These are phyloP conservation scores for Dendrobium nobile DNA, from an alignment of 106 monocot species.

Conservation along the genomic window DNA sequence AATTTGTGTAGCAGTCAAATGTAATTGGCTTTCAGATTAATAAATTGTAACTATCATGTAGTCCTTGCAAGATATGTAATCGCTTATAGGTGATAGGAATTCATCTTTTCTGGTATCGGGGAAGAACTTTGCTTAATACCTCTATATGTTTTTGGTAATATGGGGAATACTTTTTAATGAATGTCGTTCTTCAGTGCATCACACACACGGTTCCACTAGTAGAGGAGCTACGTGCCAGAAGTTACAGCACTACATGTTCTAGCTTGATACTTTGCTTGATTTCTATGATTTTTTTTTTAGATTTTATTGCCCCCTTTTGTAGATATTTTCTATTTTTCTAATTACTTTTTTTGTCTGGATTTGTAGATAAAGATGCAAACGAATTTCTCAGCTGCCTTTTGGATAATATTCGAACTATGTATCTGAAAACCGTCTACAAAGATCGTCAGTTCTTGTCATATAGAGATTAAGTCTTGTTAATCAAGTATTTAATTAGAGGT, in stretches of 20 bases:
- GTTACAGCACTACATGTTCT: conserved; percentile 20
- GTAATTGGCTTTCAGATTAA: too few relatives aligned
- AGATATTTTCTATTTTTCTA: conserved; percentile 1
- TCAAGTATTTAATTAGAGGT: conserved; percentile 49
- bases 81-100: too few relatives aligned
- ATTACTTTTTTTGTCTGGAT: neutral
- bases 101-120: too few relatives aligned
- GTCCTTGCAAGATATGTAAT: too few relatives aligned
- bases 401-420: conserved; percentile 27
- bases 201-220: conserved; percentile 54
- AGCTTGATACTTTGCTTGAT: conserved; percentile 1
- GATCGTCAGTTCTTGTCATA: conserved; percentile 7
- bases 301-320: neutral
- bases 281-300: neutral
- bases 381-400: conserved; percentile 63
- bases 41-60: too few relatives aligned
- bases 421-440: conserved; percentile 11
- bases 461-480: conserved; percentile 40
- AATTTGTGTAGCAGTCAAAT: too few relatives aligned
- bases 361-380: conserved; percentile 46
- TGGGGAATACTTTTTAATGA: conserved; percentile 65
- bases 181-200: conserved; percentile 35
- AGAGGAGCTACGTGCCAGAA: conserved; percentile 22
- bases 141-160: conserved; percentile 15
- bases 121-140: neutral